These are phyloP conservation scores for Eutreptiella sp. DNA, from an alignment of 208 protist genomes.

Conservation along the genomic window DNA sequence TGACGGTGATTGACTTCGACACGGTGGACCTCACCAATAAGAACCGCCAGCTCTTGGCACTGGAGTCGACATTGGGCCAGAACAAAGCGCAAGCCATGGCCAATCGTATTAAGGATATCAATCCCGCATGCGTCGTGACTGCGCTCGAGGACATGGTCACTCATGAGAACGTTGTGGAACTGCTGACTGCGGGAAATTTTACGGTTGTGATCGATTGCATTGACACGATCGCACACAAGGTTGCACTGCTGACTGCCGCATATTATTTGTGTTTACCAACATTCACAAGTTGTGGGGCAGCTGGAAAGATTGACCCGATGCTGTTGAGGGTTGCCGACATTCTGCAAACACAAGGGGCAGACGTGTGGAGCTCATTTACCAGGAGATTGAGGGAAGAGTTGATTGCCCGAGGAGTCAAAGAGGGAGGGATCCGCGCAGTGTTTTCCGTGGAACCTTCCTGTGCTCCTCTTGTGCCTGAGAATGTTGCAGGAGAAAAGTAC, in stretches of 20 bases:
- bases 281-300: slow-evolving; percentile 68
- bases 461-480: slow-evolving; percentile 57
- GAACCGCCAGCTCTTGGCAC: slow-evolving; percentile 77
- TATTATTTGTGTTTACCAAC: slow-evolving; percentile 51
- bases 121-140: slow-evolving; percentile 54
- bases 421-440: slow-evolving; percentile 54
- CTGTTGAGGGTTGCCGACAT: slow-evolving; percentile 53
- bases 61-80: slow-evolving; percentile 70
- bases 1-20: slow-evolving; percentile 78
- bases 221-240: slow-evolving; percentile 77
- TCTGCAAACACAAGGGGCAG: slow-evolving; percentile 64
- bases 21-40: slow-evolving; percentile 74
- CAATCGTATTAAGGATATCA: slow-evolving; percentile 64
- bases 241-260: slow-evolving; percentile 56
- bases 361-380: no score
- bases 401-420: slow-evolving; percentile 51
- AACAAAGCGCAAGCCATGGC: slow-evolving; percentile 70
- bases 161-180: slow-evolving; percentile 56
- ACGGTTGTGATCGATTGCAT: slow-evolving; percentile 80
- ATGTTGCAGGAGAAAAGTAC: slow-evolving; percentile 56
- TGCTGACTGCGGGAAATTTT: slow-evolving; percentile 60
- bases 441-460: slow-evolving; percentile 54
- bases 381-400: no score
- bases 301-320: slow-evolving; percentile 63
- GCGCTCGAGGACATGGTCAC: slow-evolving; percentile 58